These are phyloP conservation scores for Excoecaria cochinchinensis DNA, from an alignment of 345 rosid species.

Conservation along the genomic window DNA sequence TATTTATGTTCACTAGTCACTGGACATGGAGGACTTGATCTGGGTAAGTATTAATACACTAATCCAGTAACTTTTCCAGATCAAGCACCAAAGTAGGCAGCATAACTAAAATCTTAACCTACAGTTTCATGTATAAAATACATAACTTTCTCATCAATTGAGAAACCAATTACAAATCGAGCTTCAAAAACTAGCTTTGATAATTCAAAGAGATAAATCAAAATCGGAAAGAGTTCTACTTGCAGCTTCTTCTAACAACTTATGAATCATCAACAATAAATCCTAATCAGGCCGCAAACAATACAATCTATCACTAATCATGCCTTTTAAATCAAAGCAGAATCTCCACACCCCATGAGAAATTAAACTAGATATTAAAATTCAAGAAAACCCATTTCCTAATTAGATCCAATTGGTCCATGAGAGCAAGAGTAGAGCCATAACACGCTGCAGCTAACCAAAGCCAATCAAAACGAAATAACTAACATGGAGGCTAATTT, in stretches of 20 bases:
- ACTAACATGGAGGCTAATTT: no score
- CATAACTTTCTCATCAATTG: background rate
- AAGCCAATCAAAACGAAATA: background rate
- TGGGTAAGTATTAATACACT: no score
- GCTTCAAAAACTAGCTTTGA: background rate
- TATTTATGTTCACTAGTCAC: no score
- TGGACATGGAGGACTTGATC: no score
- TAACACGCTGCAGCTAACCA: background rate
- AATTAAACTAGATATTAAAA: background rate
- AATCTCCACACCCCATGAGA: background rate
- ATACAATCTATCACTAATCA: background rate
- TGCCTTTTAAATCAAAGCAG: background rate
- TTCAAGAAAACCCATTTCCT: background rate
- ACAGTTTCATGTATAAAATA: background rate
- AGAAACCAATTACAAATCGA: background rate
- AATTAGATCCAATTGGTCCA: background rate
- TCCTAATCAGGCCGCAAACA: background rate
- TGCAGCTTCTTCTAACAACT: background rate
- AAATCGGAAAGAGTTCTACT: background rate
- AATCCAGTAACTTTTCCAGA: background rate
- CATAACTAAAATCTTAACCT: background rate
- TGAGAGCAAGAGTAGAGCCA: background rate
- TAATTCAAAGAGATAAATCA: background rate
- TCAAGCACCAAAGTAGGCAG: background rate
- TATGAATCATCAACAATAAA: background rate